A percentile compares a stretch with the other conserved stretches of the same genome.
phyloP scores from a whole-genome alignment of 257 asterid genomes.

The Fraxinus pennsylvanica region DNA sequence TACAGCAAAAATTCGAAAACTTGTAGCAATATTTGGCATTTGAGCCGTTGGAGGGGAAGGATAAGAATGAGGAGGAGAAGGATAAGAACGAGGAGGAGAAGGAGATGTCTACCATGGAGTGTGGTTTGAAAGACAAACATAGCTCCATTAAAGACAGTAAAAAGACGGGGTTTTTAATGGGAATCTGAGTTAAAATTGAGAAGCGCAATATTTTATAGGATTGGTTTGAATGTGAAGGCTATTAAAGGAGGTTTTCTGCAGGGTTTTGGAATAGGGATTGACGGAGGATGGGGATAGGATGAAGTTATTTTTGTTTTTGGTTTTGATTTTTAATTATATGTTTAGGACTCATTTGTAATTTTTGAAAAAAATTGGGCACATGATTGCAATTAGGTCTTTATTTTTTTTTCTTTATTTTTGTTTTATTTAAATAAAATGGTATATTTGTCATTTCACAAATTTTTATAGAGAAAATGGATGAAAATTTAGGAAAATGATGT shows the following conservation, averaged over 20 bases:
- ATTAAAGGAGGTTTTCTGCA: conserved; percentile 47
- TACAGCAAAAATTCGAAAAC: conserved; percentile 48
- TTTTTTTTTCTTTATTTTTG: too few relatives aligned
- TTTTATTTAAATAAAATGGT: too few relatives aligned
- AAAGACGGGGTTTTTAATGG: neutral
- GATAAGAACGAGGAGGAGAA: conserved; percentile 69
- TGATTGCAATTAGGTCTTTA: too few relatives aligned
- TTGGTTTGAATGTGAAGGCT: conserved; percentile 22
- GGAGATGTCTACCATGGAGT: conserved; percentile 55
- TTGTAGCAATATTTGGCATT: conserved; percentile 39
- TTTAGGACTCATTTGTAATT: too few relatives aligned
- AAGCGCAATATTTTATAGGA: neutral
- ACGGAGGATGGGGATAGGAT: neutral
- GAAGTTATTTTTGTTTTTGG: too few relatives aligned
- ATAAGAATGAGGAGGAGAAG: conserved; percentile 15
- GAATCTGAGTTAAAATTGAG: conserved; percentile 5
- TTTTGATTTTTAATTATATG: too few relatives aligned
- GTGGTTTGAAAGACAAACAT: conserved; percentile 56
- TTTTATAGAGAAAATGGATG: too few relatives aligned
- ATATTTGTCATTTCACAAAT: too few relatives aligned
- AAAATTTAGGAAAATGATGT: too few relatives aligned
- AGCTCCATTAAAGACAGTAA: conserved; percentile 57
- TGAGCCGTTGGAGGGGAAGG: conserved; percentile 56
- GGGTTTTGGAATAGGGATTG: conserved; percentile 39
- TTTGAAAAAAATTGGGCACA: too few relatives aligned